Base-by-base conservation (phyloP, 2,329 filamentous ascomycete species). In the Hypocreales sp. region DNA sequence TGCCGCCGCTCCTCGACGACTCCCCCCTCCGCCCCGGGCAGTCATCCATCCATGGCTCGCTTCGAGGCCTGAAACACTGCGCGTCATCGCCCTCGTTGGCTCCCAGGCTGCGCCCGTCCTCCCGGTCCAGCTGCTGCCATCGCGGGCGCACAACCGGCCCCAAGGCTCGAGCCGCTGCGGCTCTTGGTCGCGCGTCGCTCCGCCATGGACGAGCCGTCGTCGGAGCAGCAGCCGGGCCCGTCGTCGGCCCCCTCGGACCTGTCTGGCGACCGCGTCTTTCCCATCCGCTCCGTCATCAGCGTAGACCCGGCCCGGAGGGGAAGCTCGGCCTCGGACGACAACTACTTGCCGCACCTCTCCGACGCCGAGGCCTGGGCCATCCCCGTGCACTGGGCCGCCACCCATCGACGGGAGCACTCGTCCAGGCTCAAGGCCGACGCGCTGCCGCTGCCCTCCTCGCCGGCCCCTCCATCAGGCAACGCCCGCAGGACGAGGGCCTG, bases 261-360 rank as follows among this genome's bases (percentile, higher is more conserved):
- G 15, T 53, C 50, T 16, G 46, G 49, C 18, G 64, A 86, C 41
- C 67, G 78, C 29, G 77, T 87, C 5, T 87, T 80, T 31, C 80
- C 80, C n/a, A 79, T 87, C 18, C 70, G 79, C 26, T 84, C 79
- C n/a, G 74, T 81, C 23, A 61, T 87, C 15, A 79, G 71, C 6
- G 69, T 86, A 22, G 73, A 80, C 38, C 68, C 69, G 6, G 29
- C 32, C n/a, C 51, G 48, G 26, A 39, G 37, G 27, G 48, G 52
- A 55, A 61, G 8, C 12, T 24, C 24, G 5, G 16, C 43, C 34
- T 40, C 49, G 5, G 43, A 38, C 24, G 56, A 60, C 8, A 53
- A 56, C n/a, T 53, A 53, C 32, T 53, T 55, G 26, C 38, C 48
- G 7, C 43, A 47, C 23, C 27, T 40, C 33, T 42, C 49, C 15